Base-by-base conservation (phyloP, 1,284 basidiomycete species). In the Rhodotorula sp. region DNA sequence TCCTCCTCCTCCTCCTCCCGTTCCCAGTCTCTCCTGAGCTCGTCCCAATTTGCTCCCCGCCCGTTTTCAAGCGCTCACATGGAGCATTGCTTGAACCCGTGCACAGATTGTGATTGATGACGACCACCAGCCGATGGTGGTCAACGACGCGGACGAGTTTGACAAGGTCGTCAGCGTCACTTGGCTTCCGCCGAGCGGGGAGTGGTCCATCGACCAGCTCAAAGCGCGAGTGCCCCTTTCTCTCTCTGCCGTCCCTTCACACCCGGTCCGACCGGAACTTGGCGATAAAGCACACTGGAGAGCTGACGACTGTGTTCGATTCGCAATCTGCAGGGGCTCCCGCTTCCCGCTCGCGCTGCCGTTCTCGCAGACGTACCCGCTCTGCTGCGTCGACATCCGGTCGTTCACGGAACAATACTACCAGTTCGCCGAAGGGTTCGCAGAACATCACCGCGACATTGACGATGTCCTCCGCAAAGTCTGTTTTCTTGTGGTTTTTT, bases 391-490 rank as follows among this genome's bases (percentile, higher is more conserved):
- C 85, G 92, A 97, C 88, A 93, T 99, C 71, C 89, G 94, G 51
- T 87, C 87, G 62, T 97, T 97, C 79, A 92, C 97, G 43, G 91
- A 96, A 78, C 93, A 94, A 79, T 99, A 98, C 84, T 97, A 98
- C 81, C 89, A 92, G 52, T 99, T 98, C 80, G 89, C 94, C 0
- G 96, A 98, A 77, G 96, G 95, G 3, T 91, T 97, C 15, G 89
- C 90, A 2, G 91, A 96, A 80, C 90, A 94, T 73, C 91, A 93
- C 79, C 86, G 91, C 54, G 92, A 96, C 80, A 92, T 97, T 39
- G 96, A 98, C 79, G 92, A 94, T 72, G 86, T 97, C 18, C 82
- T 99, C 62, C 90, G 90, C 82, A 93, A 90, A 85, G 93, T 93
- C 78, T 67, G 80, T 67, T 26, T 57, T 20, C 14, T 39, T 51